Evolutionary conservation across 768 basidiomycete genomes (phyloP).

Genomic region (Tulasnella sp.): DNA sequence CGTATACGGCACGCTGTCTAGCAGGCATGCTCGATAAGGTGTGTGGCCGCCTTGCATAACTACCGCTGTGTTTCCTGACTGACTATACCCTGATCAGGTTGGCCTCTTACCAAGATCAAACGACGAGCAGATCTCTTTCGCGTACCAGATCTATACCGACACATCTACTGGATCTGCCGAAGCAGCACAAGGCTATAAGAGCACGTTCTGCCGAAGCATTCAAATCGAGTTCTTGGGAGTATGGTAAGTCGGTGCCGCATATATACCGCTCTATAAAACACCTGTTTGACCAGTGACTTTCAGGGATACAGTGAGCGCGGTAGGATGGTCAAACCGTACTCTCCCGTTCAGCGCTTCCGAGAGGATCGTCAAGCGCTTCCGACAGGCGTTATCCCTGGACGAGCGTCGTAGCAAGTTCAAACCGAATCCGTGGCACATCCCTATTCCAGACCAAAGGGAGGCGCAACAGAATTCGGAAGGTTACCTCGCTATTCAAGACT

Average conservation of each 20-base stretch:
- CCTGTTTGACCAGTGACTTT: too few relatives aligned
- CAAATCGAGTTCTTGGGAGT: constrained; percentile 17
- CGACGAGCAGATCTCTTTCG: constrained; percentile 18
- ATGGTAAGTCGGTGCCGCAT: constrained; percentile 1
- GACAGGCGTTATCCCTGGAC: constrained; percentile 12
- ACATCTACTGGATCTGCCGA: neutral
- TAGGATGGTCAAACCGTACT: neutral
- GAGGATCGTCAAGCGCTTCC: neutral
- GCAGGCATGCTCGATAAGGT: constrained; percentile 47
- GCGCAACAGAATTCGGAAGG: too few relatives aligned
- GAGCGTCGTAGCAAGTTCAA: constrained; percentile 1
- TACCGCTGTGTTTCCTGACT: neutral
- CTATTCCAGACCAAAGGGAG: neutral
- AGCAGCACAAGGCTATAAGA: constrained; percentile 1
- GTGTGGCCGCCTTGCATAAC: neutral
- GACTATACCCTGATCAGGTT: constrained; percentile 26
- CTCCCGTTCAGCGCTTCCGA: constrained; percentile 11
- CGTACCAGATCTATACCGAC: constrained; percentile 1
- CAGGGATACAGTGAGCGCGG: constrained; percentile 1
- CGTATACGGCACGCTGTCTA: constrained; percentile 24
- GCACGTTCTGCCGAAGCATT: constrained; percentile 1
- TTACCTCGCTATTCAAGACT: too few relatives aligned
- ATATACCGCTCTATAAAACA: too few relatives aligned
- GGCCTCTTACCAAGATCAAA: constrained; percentile 20
- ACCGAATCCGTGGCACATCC: constrained; percentile 5